Base-by-base conservation (phyloP, 2,329 filamentous ascomycete species). In the Grosmannia serpens region DNA sequence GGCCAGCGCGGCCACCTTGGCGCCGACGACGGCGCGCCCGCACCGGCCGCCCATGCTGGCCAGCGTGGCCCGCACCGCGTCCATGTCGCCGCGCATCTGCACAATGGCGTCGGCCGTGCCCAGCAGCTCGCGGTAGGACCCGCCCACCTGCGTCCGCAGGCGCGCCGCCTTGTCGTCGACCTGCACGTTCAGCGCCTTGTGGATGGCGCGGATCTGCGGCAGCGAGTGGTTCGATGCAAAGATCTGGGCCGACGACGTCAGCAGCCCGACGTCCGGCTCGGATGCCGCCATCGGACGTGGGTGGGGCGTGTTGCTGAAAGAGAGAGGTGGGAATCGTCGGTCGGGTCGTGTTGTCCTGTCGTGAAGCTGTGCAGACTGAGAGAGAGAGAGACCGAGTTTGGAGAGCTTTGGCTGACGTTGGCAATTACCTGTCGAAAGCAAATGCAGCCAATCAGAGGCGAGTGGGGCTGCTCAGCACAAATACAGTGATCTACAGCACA, bases 91-190 rank as follows among this genome's bases (percentile, higher is more conserved):
- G 64, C 89, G 87, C 89, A 97, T 96, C 61, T 85, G 81, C 58
- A 96, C 87, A 64, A 97, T 97, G n/a, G 86, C 86, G 73, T 96
- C 91, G 58, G 92, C 92, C 0, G 92, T 96, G 56, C 89, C 89
- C 29, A 97, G 83, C 10, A 97, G 83, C 66, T 94, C 89, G 64
- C 92, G 88, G 72, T 97, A 97, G 67, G 81, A 84, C 60, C 75
- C 77, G 64, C 83, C 83, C 61, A 86, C 83, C 68, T 84, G 80
- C 22, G 78, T 83, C 64, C 83, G 82, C 66, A 86, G 75, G 35
- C 82, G 82, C 55, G 74, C 75, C 38, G 81, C 77, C 65, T 84
- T 84, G 68, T 86, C 83, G 62, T 85, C 83, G 64, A 84, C 78
- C 63, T 80, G 75, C 11, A 72, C 73, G 67, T 83, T 81, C 44